Base-by-base conservation (phyloP, 2,329 filamentous ascomycete genomes). In the Sordariomycetes sp. region DNA sequence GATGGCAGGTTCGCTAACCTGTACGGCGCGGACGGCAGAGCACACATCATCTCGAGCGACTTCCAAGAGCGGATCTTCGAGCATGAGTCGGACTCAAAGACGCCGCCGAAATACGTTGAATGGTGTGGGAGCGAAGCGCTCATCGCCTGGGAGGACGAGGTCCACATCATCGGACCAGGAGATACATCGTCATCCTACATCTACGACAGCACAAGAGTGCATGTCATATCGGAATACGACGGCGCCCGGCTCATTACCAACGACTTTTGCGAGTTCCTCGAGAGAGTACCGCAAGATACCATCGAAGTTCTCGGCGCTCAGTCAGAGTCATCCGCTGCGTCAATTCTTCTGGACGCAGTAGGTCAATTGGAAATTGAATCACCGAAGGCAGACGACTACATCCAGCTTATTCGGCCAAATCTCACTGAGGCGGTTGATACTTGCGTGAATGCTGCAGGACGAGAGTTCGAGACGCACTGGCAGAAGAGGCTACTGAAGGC, bases 111-210 rank as follows among this genome's bases (percentile, higher is more conserved):
- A 47, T 86, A 92, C 42, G 72, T 98, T 40, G 82, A 92, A 48
- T 98, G 92, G 92, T 98, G 92, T 55, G 92, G 92, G 5, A 90
- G 92, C 48, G 90, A 96, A 57, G 86, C 88, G 11, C 83, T 94
- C 19, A 77, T 98, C 47, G 88, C 88, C 1, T 98, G 92, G 92
- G 92, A 96, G 51, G 92, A 98, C 51, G 92, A 98, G 56, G 81
- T 98, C 4, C 92, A 95, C 51, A 71, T 98, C 19, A 82, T 98
- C 39, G 92, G 90, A 1, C 86, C 87, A 0, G 82, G 80, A 24
- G 86, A 86, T 28, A 75, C 82, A 8, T 79, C 82, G 5, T 77
- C 64, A 27, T 79, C 76, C 41, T 92, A 87, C 55, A 90, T 87
- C 46, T 96, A 96, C 55, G 87, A 96, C 50, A 84, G 82, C 19